These are phyloP conservation scores for Tritrichomonas musculus DNA, from an alignment of 208 protist genomes.

Conservation along the genomic window DNA sequence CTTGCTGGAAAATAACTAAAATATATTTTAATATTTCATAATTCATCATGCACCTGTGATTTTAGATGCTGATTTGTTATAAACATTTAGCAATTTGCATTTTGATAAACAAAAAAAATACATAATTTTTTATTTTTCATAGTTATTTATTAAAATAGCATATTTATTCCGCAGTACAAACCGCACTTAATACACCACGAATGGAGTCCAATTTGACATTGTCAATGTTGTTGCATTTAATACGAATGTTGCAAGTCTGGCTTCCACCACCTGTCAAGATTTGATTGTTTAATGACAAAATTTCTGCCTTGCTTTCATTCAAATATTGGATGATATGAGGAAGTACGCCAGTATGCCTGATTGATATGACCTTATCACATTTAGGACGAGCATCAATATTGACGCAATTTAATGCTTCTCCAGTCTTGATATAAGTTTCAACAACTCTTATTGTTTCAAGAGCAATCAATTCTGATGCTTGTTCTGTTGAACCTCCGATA, in stretches of 20 bases:
- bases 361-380: background rate
- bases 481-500: conserved; percentile 12
- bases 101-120: no score
- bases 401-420: background rate
- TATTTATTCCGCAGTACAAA: no score
- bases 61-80: no score
- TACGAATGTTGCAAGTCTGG: background rate
- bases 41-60: no score
- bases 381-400: background rate
- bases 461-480: background rate
- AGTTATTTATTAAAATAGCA: no score
- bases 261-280: background rate
- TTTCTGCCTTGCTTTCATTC: background rate
- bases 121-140: no score
- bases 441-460: background rate
- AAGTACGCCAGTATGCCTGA: background rate
- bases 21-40: no score
- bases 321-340: background rate
- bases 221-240: no score
- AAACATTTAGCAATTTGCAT: no score
- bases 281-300: background rate
- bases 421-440: background rate
- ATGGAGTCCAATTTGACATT: no score
- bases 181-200: no score
- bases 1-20: no score